These are phyloP conservation scores for Cladorrhinum sp. DNA, from an alignment of 2,329 filamentous ascomycete genomes.

Conservation along the genomic window DNA sequence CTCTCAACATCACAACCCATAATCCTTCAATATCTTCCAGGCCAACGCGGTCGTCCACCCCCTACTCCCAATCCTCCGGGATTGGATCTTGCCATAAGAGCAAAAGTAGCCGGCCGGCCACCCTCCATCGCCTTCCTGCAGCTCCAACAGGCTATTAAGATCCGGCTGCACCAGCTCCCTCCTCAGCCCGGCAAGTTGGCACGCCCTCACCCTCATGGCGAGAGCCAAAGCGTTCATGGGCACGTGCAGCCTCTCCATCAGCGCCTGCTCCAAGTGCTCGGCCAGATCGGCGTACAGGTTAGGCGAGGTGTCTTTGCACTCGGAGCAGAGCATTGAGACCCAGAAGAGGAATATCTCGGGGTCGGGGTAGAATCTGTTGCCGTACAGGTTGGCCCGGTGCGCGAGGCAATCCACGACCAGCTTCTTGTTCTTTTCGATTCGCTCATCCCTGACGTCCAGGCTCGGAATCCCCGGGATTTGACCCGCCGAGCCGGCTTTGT, in stretches of 20 bases:
- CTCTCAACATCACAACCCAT: neutral
- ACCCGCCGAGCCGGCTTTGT: neutral
- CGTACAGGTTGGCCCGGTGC: neutral
- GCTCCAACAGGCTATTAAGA: slow-evolving; percentile 2
- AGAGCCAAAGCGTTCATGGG: neutral
- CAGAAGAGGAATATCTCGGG: slow-evolving; percentile 2
- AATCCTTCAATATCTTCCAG: slow-evolving; percentile 10
- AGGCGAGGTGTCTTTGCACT: slow-evolving; percentile 1
- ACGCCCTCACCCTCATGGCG: slow-evolving; percentile 7
- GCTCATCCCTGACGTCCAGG: neutral
- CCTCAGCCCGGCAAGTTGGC: neutral
- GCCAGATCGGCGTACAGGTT: neutral
- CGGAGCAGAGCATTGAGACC: neutral
- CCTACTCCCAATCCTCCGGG: neutral
- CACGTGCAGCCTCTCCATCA: slow-evolving; percentile 4
- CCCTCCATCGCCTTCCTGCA: slow-evolving; percentile 10
- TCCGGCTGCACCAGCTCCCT: neutral
- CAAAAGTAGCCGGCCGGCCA: slow-evolving; percentile 11
- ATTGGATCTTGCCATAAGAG: neutral
- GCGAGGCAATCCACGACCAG: slow-evolving; percentile 2
- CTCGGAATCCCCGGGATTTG: neutral
- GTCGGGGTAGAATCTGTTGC: neutral
- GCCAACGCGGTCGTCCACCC: slow-evolving; percentile 5
- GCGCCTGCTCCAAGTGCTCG: neutral
- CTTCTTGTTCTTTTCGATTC: neutral